Conservation (phyloP, 1,139 yeast genomes). For the Blastobotrys persicus region DNA sequence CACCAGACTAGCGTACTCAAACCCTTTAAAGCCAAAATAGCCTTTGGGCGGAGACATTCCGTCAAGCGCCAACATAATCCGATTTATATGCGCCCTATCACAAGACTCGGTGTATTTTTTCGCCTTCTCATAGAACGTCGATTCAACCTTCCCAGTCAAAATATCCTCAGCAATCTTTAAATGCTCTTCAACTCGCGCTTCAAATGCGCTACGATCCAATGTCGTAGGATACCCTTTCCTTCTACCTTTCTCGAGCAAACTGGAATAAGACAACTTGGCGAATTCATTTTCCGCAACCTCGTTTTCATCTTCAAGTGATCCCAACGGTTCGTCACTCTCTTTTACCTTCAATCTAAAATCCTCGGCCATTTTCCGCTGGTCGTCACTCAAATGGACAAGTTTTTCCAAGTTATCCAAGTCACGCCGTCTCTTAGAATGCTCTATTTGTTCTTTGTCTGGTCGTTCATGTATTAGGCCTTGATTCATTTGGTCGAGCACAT, state of each 20-base stretch:
- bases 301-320: not conserved
- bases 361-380: not conserved
- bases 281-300: not conserved
- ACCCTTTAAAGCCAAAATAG: slow-evolving; percentile 21
- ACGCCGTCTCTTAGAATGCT: not conserved
- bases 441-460: not conserved
- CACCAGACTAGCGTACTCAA: not conserved
- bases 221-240: slow-evolving; percentile 17
- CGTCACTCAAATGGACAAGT: not conserved
- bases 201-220: not conserved
- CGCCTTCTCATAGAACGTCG: not conserved
- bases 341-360: not conserved
- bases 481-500: not conserved
- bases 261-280: not conserved
- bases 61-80: slow-evolving; percentile 8
- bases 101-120: not conserved
- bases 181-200: not conserved
- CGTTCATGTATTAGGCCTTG: not conserved
- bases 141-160: not conserved
- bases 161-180: not conserved
- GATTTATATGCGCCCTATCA: slow-evolving; percentile 1
- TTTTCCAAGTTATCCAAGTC: not conserved
- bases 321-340: not conserved
- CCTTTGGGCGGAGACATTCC: slow-evolving; percentile 17
- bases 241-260: slow-evolving; percentile 13